Base-by-base conservation (phyloP, 1,284 basidiomycete genomes). In the Cutaneotrichosporon arboriforme region DNA sequence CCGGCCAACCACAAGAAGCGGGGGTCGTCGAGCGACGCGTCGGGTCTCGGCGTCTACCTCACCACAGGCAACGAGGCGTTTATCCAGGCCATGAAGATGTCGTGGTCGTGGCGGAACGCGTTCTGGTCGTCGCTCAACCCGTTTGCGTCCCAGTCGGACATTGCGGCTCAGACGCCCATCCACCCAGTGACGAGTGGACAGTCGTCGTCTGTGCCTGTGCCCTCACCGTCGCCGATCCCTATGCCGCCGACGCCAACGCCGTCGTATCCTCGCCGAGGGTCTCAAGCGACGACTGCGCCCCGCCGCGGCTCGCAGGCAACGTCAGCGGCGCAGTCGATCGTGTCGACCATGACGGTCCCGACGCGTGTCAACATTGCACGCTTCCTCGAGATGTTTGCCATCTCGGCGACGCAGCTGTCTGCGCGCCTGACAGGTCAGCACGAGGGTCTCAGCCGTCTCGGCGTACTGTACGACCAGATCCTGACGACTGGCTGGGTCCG, bases 391-490 rank as follows among this genome's bases (percentile, higher is more conserved):
- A 60, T 66, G 42, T 77, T 77, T 52, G 64, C 67, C 2, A 45
- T 59, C 1, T 65, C 72, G 1, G 68, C 71, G 4, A 61, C 59
- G 8, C 61, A 69, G 33, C 56, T 77, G 17, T 70, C 74, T 2
- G 57, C 63, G 4, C 52, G 64, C 4, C 58, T 77, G 5, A 71
- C 69, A 1, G 75, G 75, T 2, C 61, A 65, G 34, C 57, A 62
- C 33, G 62, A 70, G 33, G 68, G 69, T n/a, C 67, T 73, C 20
- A 58, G 64, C 34, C 59, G 67, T 13, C 58, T 77, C 10, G 77
- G 77, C 15, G 76, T 78, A 0, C 52, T 78, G 20, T 77, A 74
- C 55, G 77, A 78, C 57, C 71, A 69, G 48, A 76, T 78, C 43
- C 59, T 77, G 38, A 76, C 76, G 3, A 77, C 76, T 23, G 76